A percentile compares a stretch with the other conserved stretches of the same genome.
Evolutionary conservation across 179 eudicot genomes (phyloP).

Genomic region (Vitellaria paradoxa): DNA sequence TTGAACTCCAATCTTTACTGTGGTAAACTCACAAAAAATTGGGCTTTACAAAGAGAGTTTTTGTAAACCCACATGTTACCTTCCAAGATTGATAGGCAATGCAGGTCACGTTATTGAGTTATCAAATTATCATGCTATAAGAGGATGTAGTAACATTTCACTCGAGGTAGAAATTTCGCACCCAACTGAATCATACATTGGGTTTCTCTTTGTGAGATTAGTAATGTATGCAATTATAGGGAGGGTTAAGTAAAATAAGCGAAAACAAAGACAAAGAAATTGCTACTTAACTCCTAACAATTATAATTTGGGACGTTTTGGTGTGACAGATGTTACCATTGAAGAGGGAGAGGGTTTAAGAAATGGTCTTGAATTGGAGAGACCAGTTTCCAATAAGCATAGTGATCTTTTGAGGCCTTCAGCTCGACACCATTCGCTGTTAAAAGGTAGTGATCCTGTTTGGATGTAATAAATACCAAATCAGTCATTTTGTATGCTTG

Average conservation of each 20-base stretch:
- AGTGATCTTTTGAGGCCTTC: slow-evolving; percentile 59
- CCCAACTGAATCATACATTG: not conserved
- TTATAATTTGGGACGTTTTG: slow-evolving; percentile 24
- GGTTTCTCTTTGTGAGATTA: not conserved
- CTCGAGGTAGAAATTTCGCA: not conserved
- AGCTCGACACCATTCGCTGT: slow-evolving; percentile 45
- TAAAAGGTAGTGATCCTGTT: slow-evolving; percentile 44
- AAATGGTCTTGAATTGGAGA: slow-evolving; percentile 47
- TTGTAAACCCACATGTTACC: not conserved
- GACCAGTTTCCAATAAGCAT: slow-evolving; percentile 46
- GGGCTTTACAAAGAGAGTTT: not conserved
- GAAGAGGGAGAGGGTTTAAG: slow-evolving; percentile 44
- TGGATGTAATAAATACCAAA: not conserved
- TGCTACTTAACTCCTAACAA: slow-evolving; percentile 14
- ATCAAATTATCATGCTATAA: too few relatives aligned
- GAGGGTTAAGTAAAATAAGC: not conserved
- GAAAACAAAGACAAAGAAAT: not conserved
- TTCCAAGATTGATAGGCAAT: not conserved
- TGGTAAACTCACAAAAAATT: not conserved
- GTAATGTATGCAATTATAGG: not conserved
- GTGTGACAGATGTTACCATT: slow-evolving; percentile 38
- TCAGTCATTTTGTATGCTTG: not conserved
- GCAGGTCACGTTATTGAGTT: not conserved
- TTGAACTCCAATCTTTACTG: not conserved
- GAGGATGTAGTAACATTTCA: not conserved